These are phyloP conservation scores for Arthroderma uncinatum DNA, from an alignment of 2,329 filamentous ascomycete species.

Conservation along the genomic window DNA sequence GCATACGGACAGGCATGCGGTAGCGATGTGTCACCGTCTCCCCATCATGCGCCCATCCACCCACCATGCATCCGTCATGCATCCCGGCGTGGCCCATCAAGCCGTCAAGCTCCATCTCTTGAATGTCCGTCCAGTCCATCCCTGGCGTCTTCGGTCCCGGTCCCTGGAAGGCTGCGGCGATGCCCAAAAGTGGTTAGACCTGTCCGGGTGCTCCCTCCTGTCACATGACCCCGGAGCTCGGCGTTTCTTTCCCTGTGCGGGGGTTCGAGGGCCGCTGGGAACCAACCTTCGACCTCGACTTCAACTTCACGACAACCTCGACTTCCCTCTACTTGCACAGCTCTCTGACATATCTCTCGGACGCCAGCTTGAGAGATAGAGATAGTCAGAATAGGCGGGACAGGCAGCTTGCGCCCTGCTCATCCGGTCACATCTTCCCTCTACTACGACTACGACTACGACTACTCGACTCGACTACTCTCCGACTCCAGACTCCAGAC, in stretches of 20 bases:
- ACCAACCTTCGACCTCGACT: not conserved
- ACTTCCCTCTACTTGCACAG: no score
- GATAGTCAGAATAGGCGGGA: no score
- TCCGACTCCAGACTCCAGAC: no score
- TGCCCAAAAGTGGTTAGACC: not conserved
- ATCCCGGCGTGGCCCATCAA: not conserved
- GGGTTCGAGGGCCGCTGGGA: not conserved
- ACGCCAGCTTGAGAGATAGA: no score
- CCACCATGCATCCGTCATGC: not conserved
- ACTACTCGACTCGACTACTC: not conserved
- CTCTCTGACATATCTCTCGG: no score
- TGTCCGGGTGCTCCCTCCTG: not conserved
- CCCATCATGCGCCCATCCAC: not conserved
- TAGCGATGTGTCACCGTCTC: not conserved
- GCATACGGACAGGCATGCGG: not conserved
- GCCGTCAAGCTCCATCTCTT: not conserved
- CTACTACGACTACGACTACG: no score
- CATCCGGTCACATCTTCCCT: no score
- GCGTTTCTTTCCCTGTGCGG: conserved; percentile 3
- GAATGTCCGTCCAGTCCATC: no score
- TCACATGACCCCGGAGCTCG: not conserved
- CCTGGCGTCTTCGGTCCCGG: no score
- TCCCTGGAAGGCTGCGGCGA: not conserved
- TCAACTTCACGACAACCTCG: no score
- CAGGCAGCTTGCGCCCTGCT: no score